These are phyloP conservation scores for Annulohypoxylon stygium DNA, from an alignment of 495 filamentous ascomycete genomes.

Conservation along the genomic window DNA sequence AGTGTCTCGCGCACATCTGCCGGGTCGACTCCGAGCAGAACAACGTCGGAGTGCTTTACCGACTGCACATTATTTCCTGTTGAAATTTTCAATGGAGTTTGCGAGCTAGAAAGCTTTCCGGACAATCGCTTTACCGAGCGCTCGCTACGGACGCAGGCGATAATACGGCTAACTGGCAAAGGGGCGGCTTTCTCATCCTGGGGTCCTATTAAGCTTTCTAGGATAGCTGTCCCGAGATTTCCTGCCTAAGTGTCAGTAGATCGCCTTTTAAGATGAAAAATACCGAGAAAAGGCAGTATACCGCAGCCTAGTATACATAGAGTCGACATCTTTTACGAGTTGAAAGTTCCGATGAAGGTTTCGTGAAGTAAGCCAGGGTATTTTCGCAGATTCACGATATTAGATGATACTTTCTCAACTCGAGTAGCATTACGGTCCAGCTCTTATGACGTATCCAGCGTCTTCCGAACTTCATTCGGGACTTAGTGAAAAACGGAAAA, in stretches of 20 bases:
- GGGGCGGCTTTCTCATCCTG: not conserved
- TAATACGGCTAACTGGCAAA: not conserved
- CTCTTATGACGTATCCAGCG: not conserved
- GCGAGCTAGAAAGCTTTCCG: not conserved
- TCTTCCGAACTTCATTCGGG: not conserved
- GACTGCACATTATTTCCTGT: not conserved
- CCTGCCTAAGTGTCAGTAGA: not conserved
- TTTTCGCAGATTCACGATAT: not conserved
- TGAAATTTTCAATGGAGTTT: not conserved
- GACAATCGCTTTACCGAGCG: not conserved
- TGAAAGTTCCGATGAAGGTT: not conserved
- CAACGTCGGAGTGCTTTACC: not conserved
- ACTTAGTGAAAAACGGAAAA: not conserved
- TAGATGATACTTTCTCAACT: not conserved
- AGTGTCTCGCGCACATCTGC: conserved; percentile 6
- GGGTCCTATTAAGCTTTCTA: not conserved
- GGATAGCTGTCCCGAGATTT: conserved; percentile 2
- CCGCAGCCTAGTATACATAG: not conserved
- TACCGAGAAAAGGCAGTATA: not conserved
- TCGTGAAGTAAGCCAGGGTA: not conserved
- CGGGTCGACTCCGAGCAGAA: not conserved
- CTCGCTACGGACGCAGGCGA: conserved; percentile 2
- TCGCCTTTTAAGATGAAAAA: not conserved
- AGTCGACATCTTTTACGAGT: conserved; percentile 1
- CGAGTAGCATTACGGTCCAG: not conserved